These are phyloP conservation scores for Phascolomyces articulosus DNA, from an alignment of 371 early-diverging fungal genomes.

Conservation along the genomic window DNA sequence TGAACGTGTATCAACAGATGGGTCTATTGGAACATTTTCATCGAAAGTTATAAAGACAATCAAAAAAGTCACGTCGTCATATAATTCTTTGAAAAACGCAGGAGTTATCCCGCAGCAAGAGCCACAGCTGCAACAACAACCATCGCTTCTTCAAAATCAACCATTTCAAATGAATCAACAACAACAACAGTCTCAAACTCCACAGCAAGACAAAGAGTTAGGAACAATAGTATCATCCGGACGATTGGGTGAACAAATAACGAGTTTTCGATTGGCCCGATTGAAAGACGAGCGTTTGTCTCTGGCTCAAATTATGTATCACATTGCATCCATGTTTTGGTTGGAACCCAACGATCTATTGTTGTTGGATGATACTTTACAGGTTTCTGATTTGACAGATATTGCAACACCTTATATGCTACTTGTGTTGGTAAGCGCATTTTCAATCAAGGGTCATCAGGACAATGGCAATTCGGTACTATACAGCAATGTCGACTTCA, in stretches of 20 bases:
- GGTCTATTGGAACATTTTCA: slow-evolving; percentile 31
- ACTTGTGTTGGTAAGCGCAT: slow-evolving; percentile 55
- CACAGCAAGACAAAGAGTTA: slow-evolving; percentile 11
- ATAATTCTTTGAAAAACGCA: slow-evolving; percentile 34
- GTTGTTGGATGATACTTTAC: slow-evolving; percentile 54
- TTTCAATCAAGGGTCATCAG: slow-evolving; percentile 44
- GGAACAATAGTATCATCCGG: slow-evolving; percentile 18
- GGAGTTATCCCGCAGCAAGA: slow-evolving; percentile 20
- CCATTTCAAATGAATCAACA: too few species aligned
- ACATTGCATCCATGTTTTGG: slow-evolving; percentile 51
- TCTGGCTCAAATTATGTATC: slow-evolving; percentile 62
- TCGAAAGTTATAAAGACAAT: slow-evolving; percentile 49
- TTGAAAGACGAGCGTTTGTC: slow-evolving; percentile 61
- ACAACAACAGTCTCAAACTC: background rate
- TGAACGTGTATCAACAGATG: slow-evolving; percentile 4
- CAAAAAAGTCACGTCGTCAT: slow-evolving; percentile 42
- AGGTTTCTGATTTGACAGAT: slow-evolving; percentile 55
- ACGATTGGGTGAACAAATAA: slow-evolving; percentile 49
- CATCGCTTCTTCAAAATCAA: slow-evolving; percentile 21
- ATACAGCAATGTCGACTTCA: slow-evolving; percentile 16
- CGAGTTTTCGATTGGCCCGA: slow-evolving; percentile 44
- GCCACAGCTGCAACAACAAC: slow-evolving; percentile 29
- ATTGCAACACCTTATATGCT: slow-evolving; percentile 57
- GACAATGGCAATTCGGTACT: slow-evolving; percentile 1
- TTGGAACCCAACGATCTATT: slow-evolving; percentile 54